Base-by-base conservation (phyloP, 192 early-diverging fungal species). In the Podila verticillata region DNA sequence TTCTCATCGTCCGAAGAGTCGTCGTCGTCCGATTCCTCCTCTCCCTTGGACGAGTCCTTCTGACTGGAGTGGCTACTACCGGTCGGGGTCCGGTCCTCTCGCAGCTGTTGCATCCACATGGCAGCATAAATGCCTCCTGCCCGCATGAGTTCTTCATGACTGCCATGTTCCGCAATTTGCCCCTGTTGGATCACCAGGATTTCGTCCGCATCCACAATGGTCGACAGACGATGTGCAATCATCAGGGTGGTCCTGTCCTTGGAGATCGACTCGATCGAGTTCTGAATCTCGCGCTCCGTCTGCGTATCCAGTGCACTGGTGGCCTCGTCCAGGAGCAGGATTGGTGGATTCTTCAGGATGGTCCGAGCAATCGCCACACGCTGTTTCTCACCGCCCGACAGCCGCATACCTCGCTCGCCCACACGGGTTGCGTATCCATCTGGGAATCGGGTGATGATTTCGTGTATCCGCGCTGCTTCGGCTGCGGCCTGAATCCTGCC, bases 341-440 rank as follows among this genome's bases (percentile, higher is more conserved):
- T 87, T 0, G 87, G 86, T 22, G 89, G 86, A 35, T 83, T 85
- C 70, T 83, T 91, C 60, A 97, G 92, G 36, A 97, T 80, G 0
- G 96, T 95, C 39, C 96, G 89, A 0, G 95, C 95, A 89, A 95
- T 95, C 7, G 94, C 95, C 65, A 98, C 89, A 29, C 96, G 89
- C 60, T 94, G 92, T 66, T 94, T 94, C 75, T 98, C 97, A 28
- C 96, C 96, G 32, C 96, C 96, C 61, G 90, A 92, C 20, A 99
- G 84, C 35, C 95, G 87, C 81, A 94, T 72, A 30, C 91, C 92
- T 58, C 91, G 82, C 71, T 93, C 92, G 30, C 92, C 92, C 1
- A 93, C 90, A 20, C 83, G 84, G 0, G 93, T 93, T 48, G 93
- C 86, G 74, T 95, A 95, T 58, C 90, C 89, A 75, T 96, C 94